These are phyloP conservation scores for Polyporus arcularius DNA, from an alignment of 768 basidiomycete species.

Conservation along the genomic window DNA sequence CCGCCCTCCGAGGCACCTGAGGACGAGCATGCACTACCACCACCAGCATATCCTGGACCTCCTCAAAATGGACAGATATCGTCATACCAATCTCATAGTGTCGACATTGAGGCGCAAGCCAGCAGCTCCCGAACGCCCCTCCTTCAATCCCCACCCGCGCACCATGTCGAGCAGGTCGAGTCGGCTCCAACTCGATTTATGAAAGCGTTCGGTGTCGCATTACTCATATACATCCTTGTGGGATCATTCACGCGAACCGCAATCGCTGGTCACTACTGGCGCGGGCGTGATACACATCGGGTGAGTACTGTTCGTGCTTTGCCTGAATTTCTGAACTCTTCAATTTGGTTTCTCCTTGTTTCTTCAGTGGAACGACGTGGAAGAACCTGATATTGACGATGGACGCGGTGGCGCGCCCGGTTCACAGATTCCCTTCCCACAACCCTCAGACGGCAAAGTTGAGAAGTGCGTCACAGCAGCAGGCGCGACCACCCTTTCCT, in stretches of 20 bases:
- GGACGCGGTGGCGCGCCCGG: not conserved
- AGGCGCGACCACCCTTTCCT: not conserved
- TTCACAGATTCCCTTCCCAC: slow-evolving; percentile 4
- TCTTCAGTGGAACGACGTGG: not conserved
- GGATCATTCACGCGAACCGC: slow-evolving; percentile 13
- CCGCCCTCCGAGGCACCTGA: slow-evolving; percentile 6
- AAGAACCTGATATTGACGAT: not conserved
- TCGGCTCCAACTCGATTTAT: slow-evolving; percentile 21
- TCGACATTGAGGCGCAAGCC: slow-evolving; percentile 4
- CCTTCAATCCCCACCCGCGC: not conserved
- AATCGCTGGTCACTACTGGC: not conserved
- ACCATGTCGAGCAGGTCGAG: slow-evolving; percentile 5
- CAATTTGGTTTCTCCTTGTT: not conserved
- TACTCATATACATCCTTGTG: slow-evolving; percentile 18
- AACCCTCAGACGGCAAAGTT: slow-evolving; percentile 19
- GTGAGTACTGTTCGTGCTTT: not conserved
- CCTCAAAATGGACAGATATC: not conserved
- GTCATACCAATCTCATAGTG: not conserved
- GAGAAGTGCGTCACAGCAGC: slow-evolving; percentile 15
- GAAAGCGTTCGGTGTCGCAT: slow-evolving; percentile 22
- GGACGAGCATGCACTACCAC: slow-evolving; percentile 12
- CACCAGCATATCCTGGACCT: slow-evolving; percentile 27
- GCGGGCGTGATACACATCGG: not conserved
- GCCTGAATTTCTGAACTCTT: not conserved
- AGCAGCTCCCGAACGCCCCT: not conserved